A percentile compares a stretch with the other conserved stretches of the same genome.
Conservation (phyloP, 2,329 filamentous ascomycete genomes). For the Phyllosticta citriasiana region DNA sequence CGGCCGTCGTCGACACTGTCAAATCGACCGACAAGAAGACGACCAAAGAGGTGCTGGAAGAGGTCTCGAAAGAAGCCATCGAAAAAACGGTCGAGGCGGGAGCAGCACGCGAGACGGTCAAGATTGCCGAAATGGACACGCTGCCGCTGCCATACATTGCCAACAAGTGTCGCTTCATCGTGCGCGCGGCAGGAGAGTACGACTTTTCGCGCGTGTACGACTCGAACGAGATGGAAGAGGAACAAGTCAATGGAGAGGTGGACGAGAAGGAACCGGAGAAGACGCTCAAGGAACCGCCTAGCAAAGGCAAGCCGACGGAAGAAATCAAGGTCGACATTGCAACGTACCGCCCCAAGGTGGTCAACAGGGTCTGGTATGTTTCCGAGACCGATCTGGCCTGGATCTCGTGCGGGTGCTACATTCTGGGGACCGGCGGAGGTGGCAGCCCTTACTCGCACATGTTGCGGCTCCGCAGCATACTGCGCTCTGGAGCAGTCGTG, state of each 20-base stretch:
- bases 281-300: neutral
- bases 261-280: neutral
- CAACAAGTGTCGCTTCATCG: slow-evolving; percentile 16
- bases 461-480: slow-evolving; percentile 37
- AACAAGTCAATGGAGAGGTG: neutral
- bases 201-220: neutral
- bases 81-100: slow-evolving; percentile 26
- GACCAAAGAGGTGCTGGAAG: slow-evolving; percentile 23
- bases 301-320: neutral
- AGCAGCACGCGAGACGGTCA: slow-evolving; percentile 27
- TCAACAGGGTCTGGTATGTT: slow-evolving; percentile 46
- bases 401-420: slow-evolving; percentile 50
- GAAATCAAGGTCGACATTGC: slow-evolving; percentile 26
- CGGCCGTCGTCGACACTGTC: slow-evolving; percentile 43
- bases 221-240: neutral
- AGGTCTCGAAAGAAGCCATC: slow-evolving; percentile 31
- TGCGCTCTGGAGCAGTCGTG: slow-evolving; percentile 28
- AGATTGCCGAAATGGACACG: slow-evolving; percentile 39
- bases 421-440: slow-evolving; percentile 52
- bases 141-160: slow-evolving; percentile 25
- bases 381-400: slow-evolving; percentile 49
- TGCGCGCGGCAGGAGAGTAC: slow-evolving; percentile 9
- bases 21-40: neutral
- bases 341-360: slow-evolving; percentile 28
- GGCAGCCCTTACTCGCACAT: slow-evolving; percentile 44